Evolutionary conservation across 371 early-diverging fungal species (phyloP).

Genomic region (Mucor lusitanicus): DNA sequence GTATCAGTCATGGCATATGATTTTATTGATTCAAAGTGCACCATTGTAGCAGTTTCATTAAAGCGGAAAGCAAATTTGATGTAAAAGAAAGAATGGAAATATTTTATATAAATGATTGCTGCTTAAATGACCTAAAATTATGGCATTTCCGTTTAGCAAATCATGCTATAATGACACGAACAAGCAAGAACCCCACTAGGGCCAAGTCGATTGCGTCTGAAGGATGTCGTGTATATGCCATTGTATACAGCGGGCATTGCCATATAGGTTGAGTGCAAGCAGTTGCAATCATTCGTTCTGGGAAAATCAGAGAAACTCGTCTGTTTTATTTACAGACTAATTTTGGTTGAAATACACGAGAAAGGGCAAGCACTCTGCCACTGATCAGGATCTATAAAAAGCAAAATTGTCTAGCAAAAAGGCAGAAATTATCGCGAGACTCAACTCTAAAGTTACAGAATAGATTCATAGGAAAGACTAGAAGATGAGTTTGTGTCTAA

Average conservation of each 20-base stretch:
- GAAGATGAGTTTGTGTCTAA: constrained; percentile 6
- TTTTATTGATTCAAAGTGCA: neutral
- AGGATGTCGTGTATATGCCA: neutral
- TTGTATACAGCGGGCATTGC: neutral
- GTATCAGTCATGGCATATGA: neutral
- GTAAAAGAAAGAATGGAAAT: neutral
- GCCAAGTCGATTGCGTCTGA: neutral
- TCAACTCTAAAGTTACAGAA: constrained; percentile 8
- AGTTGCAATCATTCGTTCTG: neutral
- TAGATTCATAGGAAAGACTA: constrained; percentile 9
- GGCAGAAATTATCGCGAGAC: constrained; percentile 1
- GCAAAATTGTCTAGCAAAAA: constrained; percentile 1
- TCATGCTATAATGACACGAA: neutral
- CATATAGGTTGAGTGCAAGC: neutral
- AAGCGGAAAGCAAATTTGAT: neutral
- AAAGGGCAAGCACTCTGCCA: neutral
- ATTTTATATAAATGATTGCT: neutral
- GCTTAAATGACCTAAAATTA: neutral
- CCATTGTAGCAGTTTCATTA: neutral
- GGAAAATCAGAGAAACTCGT: neutral
- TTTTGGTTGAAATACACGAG: constrained; percentile 3
- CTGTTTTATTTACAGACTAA: neutral
- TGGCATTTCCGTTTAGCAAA: neutral
- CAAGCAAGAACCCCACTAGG: neutral
- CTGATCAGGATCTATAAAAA: neutral